Base-by-base conservation (phyloP, 257 asterid species). In the Solanum habrochaites region DNA sequence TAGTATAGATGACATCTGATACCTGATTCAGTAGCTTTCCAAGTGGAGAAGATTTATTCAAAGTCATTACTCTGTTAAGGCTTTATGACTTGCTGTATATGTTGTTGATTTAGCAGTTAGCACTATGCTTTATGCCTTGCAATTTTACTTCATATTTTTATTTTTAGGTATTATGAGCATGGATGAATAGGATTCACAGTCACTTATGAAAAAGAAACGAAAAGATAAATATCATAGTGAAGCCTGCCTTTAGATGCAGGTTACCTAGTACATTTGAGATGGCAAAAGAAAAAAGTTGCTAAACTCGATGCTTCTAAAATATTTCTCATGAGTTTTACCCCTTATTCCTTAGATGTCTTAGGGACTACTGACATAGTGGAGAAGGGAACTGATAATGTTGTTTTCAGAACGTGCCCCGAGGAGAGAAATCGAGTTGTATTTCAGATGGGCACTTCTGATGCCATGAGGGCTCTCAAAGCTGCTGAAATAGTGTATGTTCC, bases 401-500 rank as follows among this genome's bases (percentile, higher is more conserved):
- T 95, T 86, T 95, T 95, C 89, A 92, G 98, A 90, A 96, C 98
- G 69, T 96, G 98, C 75, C 92, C 91, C 4, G 96, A 94, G 88
- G 99, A 96, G 90, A 90, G 91, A 90, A 89, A 84, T 62, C 89
- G 93, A 86, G 96, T 96, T 82, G 98, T 96, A 49, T 93, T 96
- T 85, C 98, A 96, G 92, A 93, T 95, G 94, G 99, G 99, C 69
- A 95, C 99, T 86, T 96, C 98, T 72, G 98, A 96, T 93, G 93
- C 98, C 32, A 91, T 91, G 83, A 91, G 98, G 90, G 98, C 99
- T 89, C 98, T 96, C 86, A 93, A 89, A 86, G 98, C 98, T 86
- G 97, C 98, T 81, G 93, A 95, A 84, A 45, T 87, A 47, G 95
- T 96, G 99, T 96, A 88, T 94, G 96, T 90, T 73, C 16, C 83